A percentile compares a stretch with the other conserved stretches of the same genome.
Conservation (phyloP, 2,329 filamentous ascomycete genomes). For the Ramichloridium luteum region DNA sequence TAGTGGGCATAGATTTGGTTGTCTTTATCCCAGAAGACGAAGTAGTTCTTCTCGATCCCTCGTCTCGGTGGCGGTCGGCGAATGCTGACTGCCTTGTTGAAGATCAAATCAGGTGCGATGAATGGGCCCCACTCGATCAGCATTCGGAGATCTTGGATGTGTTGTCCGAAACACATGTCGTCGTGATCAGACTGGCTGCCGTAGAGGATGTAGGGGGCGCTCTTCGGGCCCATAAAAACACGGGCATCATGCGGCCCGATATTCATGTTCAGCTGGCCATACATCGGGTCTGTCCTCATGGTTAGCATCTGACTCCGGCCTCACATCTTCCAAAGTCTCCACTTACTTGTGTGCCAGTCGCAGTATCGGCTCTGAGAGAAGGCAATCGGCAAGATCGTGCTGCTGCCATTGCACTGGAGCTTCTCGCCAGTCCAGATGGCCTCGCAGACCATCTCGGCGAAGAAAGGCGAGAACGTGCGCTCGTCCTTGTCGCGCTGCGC, state of each 20-base stretch:
- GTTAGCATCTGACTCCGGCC: no score
- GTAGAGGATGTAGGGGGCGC: constrained; percentile 36
- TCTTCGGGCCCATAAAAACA: constrained; percentile 40
- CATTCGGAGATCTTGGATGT: constrained; percentile 40
- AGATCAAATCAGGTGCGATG: constrained; percentile 17
- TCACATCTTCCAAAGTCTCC: no score
- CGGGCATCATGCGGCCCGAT: constrained; percentile 45
- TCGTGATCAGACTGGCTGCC: constrained; percentile 39
- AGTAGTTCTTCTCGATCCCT: constrained; percentile 47
- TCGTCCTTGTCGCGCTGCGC: constrained; percentile 1
- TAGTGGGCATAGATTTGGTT: constrained; percentile 40
- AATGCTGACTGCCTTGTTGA: constrained; percentile 37
- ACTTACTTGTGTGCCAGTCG: no score
- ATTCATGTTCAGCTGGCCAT: constrained; percentile 28
- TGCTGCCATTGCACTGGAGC: background rate
- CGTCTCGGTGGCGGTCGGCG: constrained; percentile 34
- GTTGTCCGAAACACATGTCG: constrained; percentile 43
- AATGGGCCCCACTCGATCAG: constrained; percentile 29
- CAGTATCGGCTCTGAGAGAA: background rate
- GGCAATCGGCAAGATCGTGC: background rate
- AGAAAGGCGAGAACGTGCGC: background rate
- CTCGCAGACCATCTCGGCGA: background rate
- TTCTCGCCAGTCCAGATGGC: background rate
- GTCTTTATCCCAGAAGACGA: constrained; percentile 43
- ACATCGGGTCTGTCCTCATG: background rate